Percentiles rank a stretch among this genome's conserved stretches.
These are phyloP conservation scores for Hagleromyces aurorensis DNA, from an alignment of 805 yeast genomes.

Conservation along the genomic window DNA sequence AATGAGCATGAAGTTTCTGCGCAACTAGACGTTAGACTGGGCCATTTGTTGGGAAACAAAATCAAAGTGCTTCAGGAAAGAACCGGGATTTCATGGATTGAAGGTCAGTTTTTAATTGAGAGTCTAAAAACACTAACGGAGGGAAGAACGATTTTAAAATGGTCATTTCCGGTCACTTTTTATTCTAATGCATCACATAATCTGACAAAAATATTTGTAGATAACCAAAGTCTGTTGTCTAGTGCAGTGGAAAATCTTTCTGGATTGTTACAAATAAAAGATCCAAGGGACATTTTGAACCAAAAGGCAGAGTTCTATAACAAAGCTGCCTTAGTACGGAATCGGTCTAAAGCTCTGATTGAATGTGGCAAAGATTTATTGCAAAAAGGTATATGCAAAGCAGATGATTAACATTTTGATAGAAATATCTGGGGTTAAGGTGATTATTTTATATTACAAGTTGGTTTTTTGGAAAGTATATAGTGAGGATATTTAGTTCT, in stretches of 20 bases:
- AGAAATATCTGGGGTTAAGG: constrained; percentile 1
- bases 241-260: constrained; percentile 64
- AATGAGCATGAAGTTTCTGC: constrained; percentile 71
- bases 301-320: constrained; percentile 33
- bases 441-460: background rate
- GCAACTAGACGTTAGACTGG: constrained; percentile 58
- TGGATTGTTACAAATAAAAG: constrained; percentile 42
- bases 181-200: constrained; percentile 47
- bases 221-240: constrained; percentile 56
- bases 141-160: constrained; percentile 72
- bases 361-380: constrained; percentile 32
- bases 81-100: constrained; percentile 72
- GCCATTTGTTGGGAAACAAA: constrained; percentile 52
- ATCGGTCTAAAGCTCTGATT: constrained; percentile 33
- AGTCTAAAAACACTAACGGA: constrained; percentile 55
- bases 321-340: constrained; percentile 29
- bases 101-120: constrained; percentile 74
- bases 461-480: constrained; percentile 2
- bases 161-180: constrained; percentile 83
- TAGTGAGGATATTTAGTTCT: constrained; percentile 1
- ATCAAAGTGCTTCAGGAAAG: constrained; percentile 60
- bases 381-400: constrained; percentile 28
- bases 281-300: constrained; percentile 31
- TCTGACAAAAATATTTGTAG: constrained; percentile 57
- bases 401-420: constrained; percentile 6